phyloP scores from a whole-genome alignment of 169 alveolate genomes.

The Plasmodium billcollinsi region DNA sequence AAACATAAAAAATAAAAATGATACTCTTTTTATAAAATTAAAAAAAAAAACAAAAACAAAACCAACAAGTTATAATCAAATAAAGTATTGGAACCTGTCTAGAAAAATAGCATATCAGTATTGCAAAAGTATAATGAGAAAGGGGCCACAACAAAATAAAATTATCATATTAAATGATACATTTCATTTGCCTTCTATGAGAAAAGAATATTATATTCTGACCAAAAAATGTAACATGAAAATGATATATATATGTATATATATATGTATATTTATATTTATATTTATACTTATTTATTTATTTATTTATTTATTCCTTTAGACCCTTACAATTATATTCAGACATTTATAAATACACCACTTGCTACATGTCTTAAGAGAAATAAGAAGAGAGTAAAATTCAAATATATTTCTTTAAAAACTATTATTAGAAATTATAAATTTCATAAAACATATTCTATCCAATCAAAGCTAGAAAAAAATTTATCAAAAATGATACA shows the following conservation, averaged over 20 bases:
- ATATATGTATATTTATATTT: background rate
- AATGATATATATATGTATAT: background rate
- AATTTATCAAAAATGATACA: background rate
- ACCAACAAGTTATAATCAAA: constrained; percentile 30
- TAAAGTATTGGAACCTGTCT: constrained; percentile 42
- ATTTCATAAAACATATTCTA: constrained; percentile 55
- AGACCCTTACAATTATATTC: constrained; percentile 45
- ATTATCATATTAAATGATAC: constrained; percentile 56
- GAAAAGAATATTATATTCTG: constrained; percentile 41
- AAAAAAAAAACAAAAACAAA: constrained; percentile 23
- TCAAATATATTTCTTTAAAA: constrained; percentile 32
- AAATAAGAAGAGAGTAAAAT: constrained; percentile 43
- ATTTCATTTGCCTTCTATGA: constrained; percentile 72
- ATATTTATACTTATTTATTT: background rate
- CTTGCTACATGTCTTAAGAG: constrained; percentile 19
- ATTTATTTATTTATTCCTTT: background rate
- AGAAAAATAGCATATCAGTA: constrained; percentile 54
- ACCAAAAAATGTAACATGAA: constrained; percentile 34
- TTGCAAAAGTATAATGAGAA: constrained; percentile 20
- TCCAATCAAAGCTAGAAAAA: constrained; percentile 1
- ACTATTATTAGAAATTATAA: constrained; percentile 54
- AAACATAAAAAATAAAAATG: background rate
- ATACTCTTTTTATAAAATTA: constrained; percentile 4
- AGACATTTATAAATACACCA: constrained; percentile 32
- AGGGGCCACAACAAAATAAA: background rate